Conservation (phyloP, 2,329 filamentous ascomycete species). For the Rutstroemia sp. region DNA sequence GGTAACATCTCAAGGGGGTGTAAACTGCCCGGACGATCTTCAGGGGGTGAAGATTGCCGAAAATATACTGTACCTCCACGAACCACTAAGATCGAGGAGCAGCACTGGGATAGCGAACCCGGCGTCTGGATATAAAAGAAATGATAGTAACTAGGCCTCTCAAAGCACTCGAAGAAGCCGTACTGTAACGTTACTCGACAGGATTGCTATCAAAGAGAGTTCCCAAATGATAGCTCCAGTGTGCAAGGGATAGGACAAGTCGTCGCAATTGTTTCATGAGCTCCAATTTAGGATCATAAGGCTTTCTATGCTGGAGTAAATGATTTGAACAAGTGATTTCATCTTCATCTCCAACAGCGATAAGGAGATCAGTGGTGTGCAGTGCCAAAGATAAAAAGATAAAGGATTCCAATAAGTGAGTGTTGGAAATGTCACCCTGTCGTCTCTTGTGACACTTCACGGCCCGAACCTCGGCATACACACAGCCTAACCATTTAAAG, state of each 20-base stretch:
- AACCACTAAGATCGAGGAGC: too few relatives aligned
- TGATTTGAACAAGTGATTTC: too few relatives aligned
- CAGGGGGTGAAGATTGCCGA: constrained; percentile 6
- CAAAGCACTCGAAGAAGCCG: neutral
- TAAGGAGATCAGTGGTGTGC: neutral
- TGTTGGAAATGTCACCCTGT: neutral
- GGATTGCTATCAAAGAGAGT: neutral
- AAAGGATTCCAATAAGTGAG: too few relatives aligned
- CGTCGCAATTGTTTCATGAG: too few relatives aligned
- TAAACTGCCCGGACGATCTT: constrained; percentile 2
- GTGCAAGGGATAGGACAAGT: too few relatives aligned
- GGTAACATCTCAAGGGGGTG: neutral
- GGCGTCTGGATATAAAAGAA: neutral
- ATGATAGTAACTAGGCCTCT: neutral
- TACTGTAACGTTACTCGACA: constrained; percentile 1
- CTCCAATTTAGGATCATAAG: too few relatives aligned
- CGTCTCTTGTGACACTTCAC: neutral
- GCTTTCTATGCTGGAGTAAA: too few relatives aligned
- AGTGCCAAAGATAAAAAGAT: too few relatives aligned
- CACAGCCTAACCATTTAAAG: neutral
- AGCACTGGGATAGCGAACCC: neutral
- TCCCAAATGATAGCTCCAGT: neutral
- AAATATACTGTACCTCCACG: neutral
- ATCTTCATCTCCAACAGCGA: neutral
- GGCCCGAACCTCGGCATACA: neutral